Evolutionary conservation across 768 basidiomycete genomes (phyloP).

Genomic region (Boletus eberwhitei): DNA sequence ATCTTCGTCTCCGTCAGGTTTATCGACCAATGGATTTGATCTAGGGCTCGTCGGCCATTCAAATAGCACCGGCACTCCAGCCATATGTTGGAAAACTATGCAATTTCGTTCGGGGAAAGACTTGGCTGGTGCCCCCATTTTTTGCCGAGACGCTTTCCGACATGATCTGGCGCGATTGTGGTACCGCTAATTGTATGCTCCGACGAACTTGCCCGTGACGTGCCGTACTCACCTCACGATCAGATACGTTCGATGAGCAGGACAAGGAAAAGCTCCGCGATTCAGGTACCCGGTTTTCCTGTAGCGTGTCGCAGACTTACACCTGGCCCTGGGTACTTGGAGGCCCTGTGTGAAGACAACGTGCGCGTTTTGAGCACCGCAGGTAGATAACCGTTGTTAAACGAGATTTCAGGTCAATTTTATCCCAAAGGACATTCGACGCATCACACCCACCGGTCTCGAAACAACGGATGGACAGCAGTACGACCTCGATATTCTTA

Average conservation of each 20-base stretch:
- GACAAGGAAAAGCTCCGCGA: constrained; percentile 51
- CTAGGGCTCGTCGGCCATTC: constrained; percentile 61
- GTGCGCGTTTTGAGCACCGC: constrained; percentile 17
- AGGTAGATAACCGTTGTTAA: not conserved
- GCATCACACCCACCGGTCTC: constrained; percentile 52
- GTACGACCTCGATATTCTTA: constrained; percentile 54
- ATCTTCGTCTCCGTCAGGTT: not conserved
- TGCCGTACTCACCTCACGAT: not conserved
- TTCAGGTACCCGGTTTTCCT: constrained; percentile 52
- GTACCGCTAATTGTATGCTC: constrained; percentile 41
- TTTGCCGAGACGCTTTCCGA: constrained; percentile 38
- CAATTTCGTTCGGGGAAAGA: constrained; percentile 59
- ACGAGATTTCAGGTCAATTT: constrained; percentile 38
- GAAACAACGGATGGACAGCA: constrained; percentile 52
- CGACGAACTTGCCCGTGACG: not conserved
- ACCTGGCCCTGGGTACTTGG: constrained; percentile 67
- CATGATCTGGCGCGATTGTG: constrained; percentile 35
- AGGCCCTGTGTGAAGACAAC: constrained; percentile 61
- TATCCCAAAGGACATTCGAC: constrained; percentile 44
- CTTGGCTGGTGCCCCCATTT: constrained; percentile 53
- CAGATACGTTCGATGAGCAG: constrained; percentile 42
- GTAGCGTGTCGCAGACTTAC: constrained; percentile 61
- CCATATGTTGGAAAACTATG: constrained; percentile 45
- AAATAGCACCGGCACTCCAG: constrained; percentile 57
- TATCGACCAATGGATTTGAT: not conserved